phyloP scores from a whole-genome alignment of 345 rosid genomes.

The Eucalyptus melliodora region DNA sequence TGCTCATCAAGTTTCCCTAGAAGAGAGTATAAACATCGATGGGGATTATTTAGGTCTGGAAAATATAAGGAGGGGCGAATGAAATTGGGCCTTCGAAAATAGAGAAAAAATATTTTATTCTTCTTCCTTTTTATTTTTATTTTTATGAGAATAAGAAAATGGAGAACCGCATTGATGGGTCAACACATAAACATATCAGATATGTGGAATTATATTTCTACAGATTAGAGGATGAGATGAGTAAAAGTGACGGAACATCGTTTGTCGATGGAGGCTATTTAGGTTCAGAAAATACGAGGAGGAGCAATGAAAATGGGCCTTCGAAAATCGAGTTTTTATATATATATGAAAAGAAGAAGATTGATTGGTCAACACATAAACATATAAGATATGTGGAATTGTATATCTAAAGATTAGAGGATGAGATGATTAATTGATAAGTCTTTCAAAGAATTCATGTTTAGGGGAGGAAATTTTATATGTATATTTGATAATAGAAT shows the following conservation, averaged over 20 bases:
- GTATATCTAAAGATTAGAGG: too few species aligned
- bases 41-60: not conserved
- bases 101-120: too few species aligned
- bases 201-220: too few species aligned
- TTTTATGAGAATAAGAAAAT: not conserved
- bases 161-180: not conserved
- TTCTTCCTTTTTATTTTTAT: accelerated
- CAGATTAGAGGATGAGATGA: too few species aligned
- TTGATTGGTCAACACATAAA: not conserved
- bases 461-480: too few species aligned
- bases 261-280: too few species aligned
- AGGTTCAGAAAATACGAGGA: not conserved
- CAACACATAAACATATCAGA: not conserved
- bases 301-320: not conserved
- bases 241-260: too few species aligned
- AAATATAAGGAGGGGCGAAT: not conserved
- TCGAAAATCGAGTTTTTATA: too few species aligned
- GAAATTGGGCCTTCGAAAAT: not conserved
- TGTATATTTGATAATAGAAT: too few species aligned
- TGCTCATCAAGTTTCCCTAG: not conserved
- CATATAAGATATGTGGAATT: too few species aligned
- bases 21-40: not conserved
- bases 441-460: too few species aligned
- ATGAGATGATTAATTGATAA: too few species aligned
- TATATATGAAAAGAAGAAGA: not conserved